Conservation (phyloP, 208 protist species). For the Leishmania aethiopica region DNA sequence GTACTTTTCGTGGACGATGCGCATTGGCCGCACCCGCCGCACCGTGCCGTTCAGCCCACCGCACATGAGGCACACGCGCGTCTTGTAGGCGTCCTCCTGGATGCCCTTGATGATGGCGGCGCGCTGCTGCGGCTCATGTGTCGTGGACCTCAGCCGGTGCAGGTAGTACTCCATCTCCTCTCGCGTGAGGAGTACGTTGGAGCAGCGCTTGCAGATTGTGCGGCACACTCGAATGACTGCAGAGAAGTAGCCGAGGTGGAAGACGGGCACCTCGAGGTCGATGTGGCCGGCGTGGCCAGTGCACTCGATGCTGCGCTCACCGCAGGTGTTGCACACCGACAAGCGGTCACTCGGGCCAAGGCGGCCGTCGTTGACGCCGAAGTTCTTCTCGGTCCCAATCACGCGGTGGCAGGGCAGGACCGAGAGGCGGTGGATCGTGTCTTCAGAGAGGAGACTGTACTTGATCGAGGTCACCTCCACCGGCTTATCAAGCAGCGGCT, state of each 20-base stretch:
- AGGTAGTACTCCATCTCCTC: constrained; percentile 79
- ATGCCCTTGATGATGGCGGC: constrained; percentile 75
- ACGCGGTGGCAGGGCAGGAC: constrained; percentile 80
- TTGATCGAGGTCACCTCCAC: constrained; percentile 79
- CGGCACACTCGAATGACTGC: constrained; percentile 95
- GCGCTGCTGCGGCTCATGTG: constrained; percentile 72
- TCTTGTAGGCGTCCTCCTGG: constrained; percentile 91
- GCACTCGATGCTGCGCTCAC: constrained; percentile 92
- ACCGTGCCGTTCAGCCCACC: constrained; percentile 94
- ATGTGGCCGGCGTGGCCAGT: constrained; percentile 99
- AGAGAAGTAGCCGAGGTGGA: constrained; percentile 98
- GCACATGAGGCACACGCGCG: constrained; percentile 94
- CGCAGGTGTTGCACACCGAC: constrained; percentile 94
- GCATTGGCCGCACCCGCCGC: constrained; percentile 72
- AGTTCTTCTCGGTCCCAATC: constrained; percentile 57
- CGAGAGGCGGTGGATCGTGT: constrained; percentile 87
- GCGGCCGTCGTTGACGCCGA: constrained; percentile 90
- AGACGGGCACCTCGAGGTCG: constrained; percentile 98
- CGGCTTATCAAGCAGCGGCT: constrained; percentile 54
- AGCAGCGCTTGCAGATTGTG: constrained; percentile 98
- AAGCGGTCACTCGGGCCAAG: constrained; percentile 92
- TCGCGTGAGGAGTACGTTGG: constrained; percentile 89
- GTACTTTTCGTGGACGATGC: constrained; percentile 87
- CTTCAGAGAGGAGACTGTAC: constrained; percentile 90
- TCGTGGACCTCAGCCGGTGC: constrained; percentile 35